These are phyloP conservation scores for Waltiozyma solani DNA, from an alignment of 1,139 yeast species.

Conservation along the genomic window DNA sequence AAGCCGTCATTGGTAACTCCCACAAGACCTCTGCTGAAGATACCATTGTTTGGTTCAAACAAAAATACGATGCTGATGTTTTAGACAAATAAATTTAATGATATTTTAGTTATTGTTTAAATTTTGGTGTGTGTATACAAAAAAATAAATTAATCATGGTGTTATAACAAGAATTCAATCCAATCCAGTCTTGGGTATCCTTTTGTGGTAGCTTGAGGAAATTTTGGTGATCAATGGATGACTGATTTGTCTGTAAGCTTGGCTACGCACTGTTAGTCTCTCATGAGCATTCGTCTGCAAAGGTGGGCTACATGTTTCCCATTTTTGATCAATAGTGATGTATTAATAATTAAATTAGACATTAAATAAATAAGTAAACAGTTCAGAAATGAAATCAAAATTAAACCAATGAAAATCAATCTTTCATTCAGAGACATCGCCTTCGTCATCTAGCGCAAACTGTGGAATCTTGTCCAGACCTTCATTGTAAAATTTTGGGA, in stretches of 20 bases:
- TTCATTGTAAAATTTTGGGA: conserved; percentile 3
- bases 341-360: too few relatives aligned
- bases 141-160: background rate
- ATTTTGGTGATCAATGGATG: too few relatives aligned
- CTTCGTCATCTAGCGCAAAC: conserved; percentile 17
- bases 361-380: too few relatives aligned
- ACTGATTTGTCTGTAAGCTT: too few relatives aligned
- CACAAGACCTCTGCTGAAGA: conserved; percentile 93
- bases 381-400: background rate
- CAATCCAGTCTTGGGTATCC: too few relatives aligned
- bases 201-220: too few relatives aligned
- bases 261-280: too few relatives aligned
- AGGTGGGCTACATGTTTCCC: too few relatives aligned
- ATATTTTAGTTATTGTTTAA: background rate
- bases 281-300: too few relatives aligned
- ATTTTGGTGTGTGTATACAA: background rate
- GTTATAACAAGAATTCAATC: background rate
- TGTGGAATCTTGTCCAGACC: conserved; percentile 14
- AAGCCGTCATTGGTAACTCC: conserved; percentile 80
- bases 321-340: too few relatives aligned
- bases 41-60: conserved; percentile 98
- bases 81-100: conserved; percentile 52
- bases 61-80: conserved; percentile 98
- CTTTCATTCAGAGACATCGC: conserved; percentile 17
- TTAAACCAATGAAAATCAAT: background rate